phyloP scores from a whole-genome alignment of 768 basidiomycete genomes.

The Lactifluus echinatus region DNA sequence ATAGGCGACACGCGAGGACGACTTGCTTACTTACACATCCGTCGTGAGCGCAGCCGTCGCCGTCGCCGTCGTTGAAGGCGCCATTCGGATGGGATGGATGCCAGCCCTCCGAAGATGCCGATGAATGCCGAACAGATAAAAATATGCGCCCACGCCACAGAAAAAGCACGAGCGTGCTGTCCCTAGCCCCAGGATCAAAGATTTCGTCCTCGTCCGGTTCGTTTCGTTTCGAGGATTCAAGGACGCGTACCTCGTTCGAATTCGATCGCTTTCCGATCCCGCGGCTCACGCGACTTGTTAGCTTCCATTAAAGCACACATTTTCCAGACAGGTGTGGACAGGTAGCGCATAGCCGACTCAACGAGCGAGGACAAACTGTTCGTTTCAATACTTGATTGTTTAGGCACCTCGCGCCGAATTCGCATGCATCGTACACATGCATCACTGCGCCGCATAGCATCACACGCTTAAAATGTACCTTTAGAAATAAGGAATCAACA shows the following conservation, averaged over 20 bases:
- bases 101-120: background rate
- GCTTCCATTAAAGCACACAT: no score
- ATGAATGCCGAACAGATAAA: background rate
- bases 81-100: background rate
- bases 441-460: background rate
- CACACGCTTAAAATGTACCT: background rate
- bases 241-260: no score
- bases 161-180: no score
- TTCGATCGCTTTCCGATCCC: no score
- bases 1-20: background rate
- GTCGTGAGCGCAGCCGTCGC: background rate
- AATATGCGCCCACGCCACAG: no score
- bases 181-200: no score
- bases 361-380: background rate
- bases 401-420: no score
- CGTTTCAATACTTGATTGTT: no score
- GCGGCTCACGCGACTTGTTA: no score
- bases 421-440: background rate
- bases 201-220: no score
- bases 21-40: slow-evolving; percentile 3
- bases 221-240: no score
- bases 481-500: background rate
- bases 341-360: background rate
- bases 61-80: background rate
- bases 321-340: no score